Percentiles rank a stretch among this genome's conserved stretches.
Conservation (phyloP, 106 monocot species). For the Acorus gramineus region DNA sequence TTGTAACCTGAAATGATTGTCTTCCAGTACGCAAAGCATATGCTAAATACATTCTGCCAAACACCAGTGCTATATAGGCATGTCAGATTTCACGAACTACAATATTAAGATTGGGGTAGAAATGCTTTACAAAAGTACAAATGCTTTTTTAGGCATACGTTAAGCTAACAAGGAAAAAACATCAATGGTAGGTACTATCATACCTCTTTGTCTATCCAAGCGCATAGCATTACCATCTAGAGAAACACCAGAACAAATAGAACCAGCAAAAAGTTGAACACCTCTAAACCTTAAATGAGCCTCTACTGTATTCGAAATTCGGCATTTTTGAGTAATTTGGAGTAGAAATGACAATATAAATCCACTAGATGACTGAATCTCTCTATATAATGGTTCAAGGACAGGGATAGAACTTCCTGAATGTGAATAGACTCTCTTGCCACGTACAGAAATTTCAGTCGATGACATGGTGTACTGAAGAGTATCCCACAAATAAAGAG, state of each 20-base stretch:
- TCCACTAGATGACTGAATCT: conserved; percentile 59
- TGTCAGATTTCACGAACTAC: no score
- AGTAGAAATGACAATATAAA: conserved; percentile 50
- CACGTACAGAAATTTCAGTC: conserved; percentile 79
- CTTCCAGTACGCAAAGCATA: no score
- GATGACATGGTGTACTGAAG: conserved; percentile 62
- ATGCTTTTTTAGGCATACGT: no score
- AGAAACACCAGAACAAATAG: conserved; percentile 54
- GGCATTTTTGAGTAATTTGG: conserved; percentile 36
- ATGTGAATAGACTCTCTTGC: conserved; percentile 13
- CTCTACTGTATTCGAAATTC: conserved; percentile 33
- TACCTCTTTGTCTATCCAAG: conserved; percentile 41
- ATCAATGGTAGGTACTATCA: neutral
- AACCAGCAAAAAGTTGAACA: conserved; percentile 51
- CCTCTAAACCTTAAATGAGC: conserved; percentile 64
- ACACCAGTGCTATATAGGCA: no score
- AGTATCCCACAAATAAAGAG: conserved; percentile 72
- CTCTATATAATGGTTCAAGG: conserved; percentile 33
- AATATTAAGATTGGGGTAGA: no score
- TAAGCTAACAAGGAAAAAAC: no score
- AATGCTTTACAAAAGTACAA: no score
- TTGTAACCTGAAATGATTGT: no score
- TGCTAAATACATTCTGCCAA: no score
- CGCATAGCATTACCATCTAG: conserved; percentile 18
- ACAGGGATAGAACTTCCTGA: conserved; percentile 20